A percentile compares a stretch with the other conserved stretches of the same genome.
These are phyloP conservation scores for Hebeloma cylindrosporum DNA, from an alignment of 768 basidiomycete genomes.

Conservation along the genomic window DNA sequence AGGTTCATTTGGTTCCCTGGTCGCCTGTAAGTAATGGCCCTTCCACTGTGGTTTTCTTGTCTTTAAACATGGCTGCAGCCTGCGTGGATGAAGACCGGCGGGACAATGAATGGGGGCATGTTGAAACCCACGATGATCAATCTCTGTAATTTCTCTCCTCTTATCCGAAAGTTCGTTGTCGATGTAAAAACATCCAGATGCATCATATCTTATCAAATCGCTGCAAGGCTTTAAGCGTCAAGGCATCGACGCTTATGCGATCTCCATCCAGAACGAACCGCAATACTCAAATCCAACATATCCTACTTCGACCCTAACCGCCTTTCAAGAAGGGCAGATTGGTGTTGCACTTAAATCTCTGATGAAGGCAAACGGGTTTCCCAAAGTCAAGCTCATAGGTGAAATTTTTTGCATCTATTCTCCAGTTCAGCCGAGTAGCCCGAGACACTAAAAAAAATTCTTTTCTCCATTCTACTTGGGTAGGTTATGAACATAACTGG, in stretches of 20 bases:
- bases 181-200: conserved; percentile 38
- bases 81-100: conserved; percentile 71
- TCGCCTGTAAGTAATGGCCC: conserved; percentile 50
- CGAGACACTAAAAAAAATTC: too few species aligned
- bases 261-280: conserved; percentile 57
- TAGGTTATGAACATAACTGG: conserved; percentile 80
- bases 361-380: conserved; percentile 60
- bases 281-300: conserved; percentile 58
- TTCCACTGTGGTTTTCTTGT: too few species aligned
- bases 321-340: conserved; percentile 53
- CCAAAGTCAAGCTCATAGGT: conserved; percentile 58
- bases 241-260: conserved; percentile 59
- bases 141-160: conserved; percentile 38
- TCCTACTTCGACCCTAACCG: conserved; percentile 53
- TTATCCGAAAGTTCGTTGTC: background rate
- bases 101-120: conserved; percentile 65
- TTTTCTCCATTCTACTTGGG: too few species aligned
- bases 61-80: conserved; percentile 54
- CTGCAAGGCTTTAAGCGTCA: conserved; percentile 61
- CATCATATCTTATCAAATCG: conserved; percentile 64
- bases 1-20: conserved; percentile 67
- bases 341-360: conserved; percentile 52
- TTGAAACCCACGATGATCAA: conserved; percentile 44
- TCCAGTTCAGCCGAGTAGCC: too few species aligned
- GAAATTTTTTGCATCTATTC: too few species aligned